phyloP scores from a whole-genome alignment of 2,329 filamentous ascomycete genomes.

The Orbilia blumenaviensis region DNA sequence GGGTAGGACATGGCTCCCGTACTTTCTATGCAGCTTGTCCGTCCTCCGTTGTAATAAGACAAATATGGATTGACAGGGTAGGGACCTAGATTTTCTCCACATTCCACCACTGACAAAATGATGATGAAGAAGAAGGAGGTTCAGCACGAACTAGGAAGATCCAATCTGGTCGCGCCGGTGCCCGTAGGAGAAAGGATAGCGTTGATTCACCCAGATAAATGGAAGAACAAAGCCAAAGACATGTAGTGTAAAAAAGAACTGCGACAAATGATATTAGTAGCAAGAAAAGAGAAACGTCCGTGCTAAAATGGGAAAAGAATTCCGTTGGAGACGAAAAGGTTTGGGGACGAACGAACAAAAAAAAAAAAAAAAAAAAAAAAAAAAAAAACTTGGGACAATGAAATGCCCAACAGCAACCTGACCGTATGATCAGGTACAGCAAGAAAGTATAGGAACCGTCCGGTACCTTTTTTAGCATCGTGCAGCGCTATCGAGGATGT shows the following conservation, averaged over 20 bases:
- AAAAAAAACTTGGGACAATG: neutral
- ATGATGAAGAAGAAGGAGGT: slow-evolving; percentile 50
- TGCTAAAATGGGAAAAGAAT: slow-evolving; percentile 28
- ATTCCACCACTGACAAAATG: slow-evolving; percentile 46
- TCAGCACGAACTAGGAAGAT: slow-evolving; percentile 7
- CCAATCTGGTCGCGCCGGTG: slow-evolving; percentile 27
- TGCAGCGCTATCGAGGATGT: slow-evolving; percentile 33
- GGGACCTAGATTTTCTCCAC: slow-evolving; percentile 35
- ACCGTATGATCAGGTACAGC: slow-evolving; percentile 33
- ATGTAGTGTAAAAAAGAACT: slow-evolving; percentile 1
- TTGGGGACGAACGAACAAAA: no score
- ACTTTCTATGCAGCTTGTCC: slow-evolving; percentile 27
- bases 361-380: no score
- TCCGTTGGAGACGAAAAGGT: neutral
- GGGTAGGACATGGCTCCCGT: slow-evolving; percentile 36
- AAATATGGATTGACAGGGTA: slow-evolving; percentile 52
- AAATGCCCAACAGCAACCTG: slow-evolving; percentile 1
- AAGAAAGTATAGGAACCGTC: slow-evolving; percentile 22
- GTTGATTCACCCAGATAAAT: slow-evolving; percentile 27
- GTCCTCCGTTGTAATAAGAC: slow-evolving; percentile 35
- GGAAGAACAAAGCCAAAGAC: slow-evolving; percentile 7
- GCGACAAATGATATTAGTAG: neutral
- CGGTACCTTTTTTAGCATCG: slow-evolving; percentile 40
- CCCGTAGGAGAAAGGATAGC: slow-evolving; percentile 21
- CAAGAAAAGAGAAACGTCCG: slow-evolving; percentile 16